Evolutionary conservation across 2,329 filamentous ascomycete species (phyloP).

Genomic region (Aspergillus sp.): DNA sequence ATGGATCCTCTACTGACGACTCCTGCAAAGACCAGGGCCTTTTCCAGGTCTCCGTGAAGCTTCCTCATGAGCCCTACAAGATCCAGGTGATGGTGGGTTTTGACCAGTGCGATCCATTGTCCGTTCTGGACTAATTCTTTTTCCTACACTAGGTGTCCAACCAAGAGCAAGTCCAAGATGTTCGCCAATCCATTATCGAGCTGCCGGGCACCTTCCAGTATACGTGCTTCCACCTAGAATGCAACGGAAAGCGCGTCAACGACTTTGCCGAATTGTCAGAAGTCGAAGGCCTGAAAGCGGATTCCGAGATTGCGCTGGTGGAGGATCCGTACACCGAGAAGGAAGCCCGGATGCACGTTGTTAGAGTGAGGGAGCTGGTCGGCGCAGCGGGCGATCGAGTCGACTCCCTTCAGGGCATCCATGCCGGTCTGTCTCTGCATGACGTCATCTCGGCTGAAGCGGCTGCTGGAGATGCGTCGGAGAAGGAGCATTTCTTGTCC

Average conservation of each 20-base stretch:
- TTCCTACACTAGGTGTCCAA: slow-evolving; percentile 58
- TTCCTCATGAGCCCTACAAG: slow-evolving; percentile 69
- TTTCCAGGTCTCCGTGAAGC: slow-evolving; percentile 66
- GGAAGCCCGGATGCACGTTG: slow-evolving; percentile 88
- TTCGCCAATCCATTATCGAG: slow-evolving; percentile 93
- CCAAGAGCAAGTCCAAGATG: slow-evolving; percentile 94
- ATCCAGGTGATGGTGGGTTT: slow-evolving; percentile 72
- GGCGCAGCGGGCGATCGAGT: slow-evolving; percentile 83
- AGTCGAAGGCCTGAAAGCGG: slow-evolving; percentile 65
- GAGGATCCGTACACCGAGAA: slow-evolving; percentile 98
- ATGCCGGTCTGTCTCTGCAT: slow-evolving; percentile 77
- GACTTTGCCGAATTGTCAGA: slow-evolving; percentile 91
- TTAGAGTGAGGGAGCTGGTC: slow-evolving; percentile 84
- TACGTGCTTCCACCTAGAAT: slow-evolving; percentile 96
- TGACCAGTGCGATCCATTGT: slow-evolving; percentile 4
- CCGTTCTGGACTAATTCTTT: slow-evolving; percentile 15
- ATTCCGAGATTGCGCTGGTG: slow-evolving; percentile 71
- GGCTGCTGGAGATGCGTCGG: slow-evolving; percentile 28
- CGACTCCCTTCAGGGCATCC: slow-evolving; percentile 75
- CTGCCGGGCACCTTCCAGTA: slow-evolving; percentile 88
- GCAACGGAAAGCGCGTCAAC: slow-evolving; percentile 80
- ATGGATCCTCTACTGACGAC: too few relatives aligned
- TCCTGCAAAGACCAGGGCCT: slow-evolving; percentile 36
- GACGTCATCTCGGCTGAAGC: slow-evolving; percentile 57
- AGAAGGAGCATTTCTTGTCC: slow-evolving; percentile 48